Conservation (phyloP, 768 basidiomycete species). For the Tricholoma sp. region DNA sequence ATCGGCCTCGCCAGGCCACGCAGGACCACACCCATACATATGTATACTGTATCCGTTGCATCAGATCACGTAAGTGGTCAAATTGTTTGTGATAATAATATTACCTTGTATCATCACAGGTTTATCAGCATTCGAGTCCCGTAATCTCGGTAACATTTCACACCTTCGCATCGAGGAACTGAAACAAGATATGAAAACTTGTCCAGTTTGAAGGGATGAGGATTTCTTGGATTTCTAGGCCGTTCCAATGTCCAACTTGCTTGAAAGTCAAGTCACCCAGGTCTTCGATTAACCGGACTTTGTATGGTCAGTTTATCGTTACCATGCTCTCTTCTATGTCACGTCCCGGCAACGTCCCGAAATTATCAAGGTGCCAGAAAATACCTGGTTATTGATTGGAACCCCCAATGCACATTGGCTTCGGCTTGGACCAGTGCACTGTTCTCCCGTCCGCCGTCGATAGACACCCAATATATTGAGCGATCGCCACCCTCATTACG, state of each 20-base stretch:
- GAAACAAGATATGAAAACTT: background rate
- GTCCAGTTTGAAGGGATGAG: background rate
- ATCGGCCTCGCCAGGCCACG: too few relatives aligned
- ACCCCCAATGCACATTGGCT: background rate
- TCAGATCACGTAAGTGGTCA: background rate
- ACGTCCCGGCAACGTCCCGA: too few relatives aligned
- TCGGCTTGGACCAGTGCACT: background rate
- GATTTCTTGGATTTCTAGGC: too few relatives aligned
- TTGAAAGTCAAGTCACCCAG: background rate
- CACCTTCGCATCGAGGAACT: background rate
- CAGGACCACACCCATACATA: too few relatives aligned
- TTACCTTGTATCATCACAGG: too few relatives aligned
- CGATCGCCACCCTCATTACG: background rate
- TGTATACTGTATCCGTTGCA: too few relatives aligned
- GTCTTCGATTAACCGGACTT: background rate
- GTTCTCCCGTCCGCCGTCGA: background rate
- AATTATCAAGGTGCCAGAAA: background rate
- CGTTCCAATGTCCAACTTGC: background rate
- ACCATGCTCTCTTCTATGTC: background rate
- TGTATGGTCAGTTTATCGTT: background rate
- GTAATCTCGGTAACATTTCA: background rate
- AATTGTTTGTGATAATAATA: background rate
- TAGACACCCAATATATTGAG: too few relatives aligned
- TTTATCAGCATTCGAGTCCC: background rate
- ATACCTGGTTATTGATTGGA: too few relatives aligned